Conservation (phyloP, 768 basidiomycete species). For the Mycena kentingensis region DNA sequence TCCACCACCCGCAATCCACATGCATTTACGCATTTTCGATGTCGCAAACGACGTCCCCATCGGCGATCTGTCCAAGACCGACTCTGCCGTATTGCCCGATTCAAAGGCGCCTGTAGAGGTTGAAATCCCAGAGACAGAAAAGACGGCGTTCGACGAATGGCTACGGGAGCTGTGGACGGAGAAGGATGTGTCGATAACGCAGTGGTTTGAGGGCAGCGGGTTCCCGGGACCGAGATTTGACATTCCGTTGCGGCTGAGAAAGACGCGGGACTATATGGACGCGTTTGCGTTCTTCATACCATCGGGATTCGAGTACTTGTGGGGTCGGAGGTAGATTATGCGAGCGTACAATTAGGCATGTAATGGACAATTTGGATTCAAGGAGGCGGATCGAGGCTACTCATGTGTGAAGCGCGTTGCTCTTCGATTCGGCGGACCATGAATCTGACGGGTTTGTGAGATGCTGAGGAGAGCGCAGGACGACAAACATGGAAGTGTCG, state of each 20-base stretch:
- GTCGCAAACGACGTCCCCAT: conserved; percentile 70
- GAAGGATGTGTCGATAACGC: conserved; percentile 80
- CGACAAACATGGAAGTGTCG: background rate
- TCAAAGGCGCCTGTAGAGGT: conserved; percentile 39
- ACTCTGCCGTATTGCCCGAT: conserved; percentile 32
- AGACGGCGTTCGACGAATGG: conserved; percentile 78
- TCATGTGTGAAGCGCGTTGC: conserved; percentile 34
- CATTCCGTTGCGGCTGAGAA: conserved; percentile 62
- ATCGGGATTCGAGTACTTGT: conserved; percentile 49
- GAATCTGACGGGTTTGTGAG: conserved; percentile 55
- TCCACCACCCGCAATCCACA: conserved; percentile 82
- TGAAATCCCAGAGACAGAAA: conserved; percentile 60
- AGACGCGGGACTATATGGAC: conserved; percentile 56
- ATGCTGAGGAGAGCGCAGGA: background rate
- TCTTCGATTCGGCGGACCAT: conserved; percentile 71
- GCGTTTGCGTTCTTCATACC: conserved; percentile 77
- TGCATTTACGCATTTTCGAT: conserved; percentile 82
- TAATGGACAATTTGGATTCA: conserved; percentile 2
- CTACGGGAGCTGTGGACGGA: conserved; percentile 76
- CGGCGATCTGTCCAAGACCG: conserved; percentile 51
- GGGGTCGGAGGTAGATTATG: conserved; percentile 35
- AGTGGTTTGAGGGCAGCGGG: conserved; percentile 56
- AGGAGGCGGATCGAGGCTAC: background rate
- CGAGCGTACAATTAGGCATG: conserved; percentile 15
- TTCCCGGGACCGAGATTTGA: conserved; percentile 44